A percentile compares a stretch with the other conserved stretches of the same genome.
phyloP scores from a whole-genome alignment of 2,329 filamentous ascomycete genomes.

The Claviceps quebecensis region DNA sequence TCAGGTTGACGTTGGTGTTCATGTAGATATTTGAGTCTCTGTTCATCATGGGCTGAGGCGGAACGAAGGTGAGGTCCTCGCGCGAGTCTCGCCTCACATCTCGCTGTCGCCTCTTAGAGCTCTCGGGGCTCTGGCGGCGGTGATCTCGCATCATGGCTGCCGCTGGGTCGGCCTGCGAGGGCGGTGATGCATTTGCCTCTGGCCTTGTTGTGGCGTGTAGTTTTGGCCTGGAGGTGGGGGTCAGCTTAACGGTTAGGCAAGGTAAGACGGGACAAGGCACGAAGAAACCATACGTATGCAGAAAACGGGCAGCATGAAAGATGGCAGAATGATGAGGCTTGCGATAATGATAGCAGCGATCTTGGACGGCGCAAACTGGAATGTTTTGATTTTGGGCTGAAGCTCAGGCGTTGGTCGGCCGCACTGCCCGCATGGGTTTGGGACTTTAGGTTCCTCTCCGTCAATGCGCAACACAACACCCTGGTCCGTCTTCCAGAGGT shows the following conservation, averaged over 20 bases:
- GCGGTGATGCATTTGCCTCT: constrained; percentile 5
- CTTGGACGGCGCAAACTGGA: background rate
- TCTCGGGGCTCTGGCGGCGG: constrained; percentile 42
- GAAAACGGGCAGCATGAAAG: background rate
- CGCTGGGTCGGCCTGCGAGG: constrained; percentile 11
- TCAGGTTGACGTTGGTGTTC: background rate
- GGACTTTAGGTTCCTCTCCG: background rate
- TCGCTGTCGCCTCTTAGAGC: constrained; percentile 34
- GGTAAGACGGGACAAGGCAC: background rate
- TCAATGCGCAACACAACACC: background rate
- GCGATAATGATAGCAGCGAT: background rate
- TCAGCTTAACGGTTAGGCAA: background rate
- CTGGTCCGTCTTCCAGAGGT: background rate
- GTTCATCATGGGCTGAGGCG: constrained; percentile 8
- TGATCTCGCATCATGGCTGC: constrained; percentile 38
- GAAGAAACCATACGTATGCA: background rate
- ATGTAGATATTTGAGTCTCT: constrained; percentile 6
- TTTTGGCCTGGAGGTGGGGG: background rate
- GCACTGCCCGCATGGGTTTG: background rate
- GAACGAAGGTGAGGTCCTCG: constrained; percentile 13
- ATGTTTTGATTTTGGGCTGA: constrained; percentile 7
- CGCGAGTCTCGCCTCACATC: constrained; percentile 19
- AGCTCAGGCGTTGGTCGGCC: constrained; percentile 3
- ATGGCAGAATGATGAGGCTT: background rate
- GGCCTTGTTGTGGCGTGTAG: constrained; percentile 1